Conservation (phyloP, 2,329 filamentous ascomycete genomes). For the Xenoacremonium recifei region DNA sequence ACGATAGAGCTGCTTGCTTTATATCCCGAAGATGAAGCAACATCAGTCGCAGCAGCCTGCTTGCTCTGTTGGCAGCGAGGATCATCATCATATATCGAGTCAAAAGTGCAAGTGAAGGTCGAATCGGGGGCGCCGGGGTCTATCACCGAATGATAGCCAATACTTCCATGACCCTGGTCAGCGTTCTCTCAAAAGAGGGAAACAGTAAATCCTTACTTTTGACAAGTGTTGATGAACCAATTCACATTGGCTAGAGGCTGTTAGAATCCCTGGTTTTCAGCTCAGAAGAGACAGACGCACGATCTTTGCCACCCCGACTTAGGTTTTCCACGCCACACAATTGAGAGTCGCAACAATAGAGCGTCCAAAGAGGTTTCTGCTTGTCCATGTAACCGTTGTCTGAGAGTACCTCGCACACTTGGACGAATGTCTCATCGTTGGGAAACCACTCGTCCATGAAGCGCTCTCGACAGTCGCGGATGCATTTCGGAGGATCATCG, state of each 20-base stretch:
- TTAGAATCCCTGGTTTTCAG: constrained; percentile 10
- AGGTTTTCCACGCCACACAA: constrained; percentile 47
- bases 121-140: constrained; percentile 26
- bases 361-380: constrained; percentile 36
- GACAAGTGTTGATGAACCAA: constrained; percentile 49
- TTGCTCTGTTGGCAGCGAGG: constrained; percentile 13
- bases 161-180: constrained; percentile 16
- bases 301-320: constrained; percentile 38
- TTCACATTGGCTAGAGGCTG: constrained; percentile 46
- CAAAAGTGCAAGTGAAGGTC: constrained; percentile 19
- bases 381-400: constrained; percentile 22
- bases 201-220: constrained; percentile 39
- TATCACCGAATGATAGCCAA: constrained; percentile 23
- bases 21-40: constrained; percentile 1
- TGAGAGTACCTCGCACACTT: constrained; percentile 32
- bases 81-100: constrained; percentile 7
- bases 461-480: constrained; percentile 31
- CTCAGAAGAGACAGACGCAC: constrained; percentile 27
- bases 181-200: constrained; percentile 1
- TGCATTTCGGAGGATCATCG: constrained; percentile 32
- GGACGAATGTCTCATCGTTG: constrained; percentile 27
- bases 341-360: constrained; percentile 53
- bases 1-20: not conserved
- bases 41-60: not conserved
- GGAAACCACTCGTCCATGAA: constrained; percentile 30